phyloP scores from a whole-genome alignment of 164 flowering plant species.

The Tetracentron sinense region DNA sequence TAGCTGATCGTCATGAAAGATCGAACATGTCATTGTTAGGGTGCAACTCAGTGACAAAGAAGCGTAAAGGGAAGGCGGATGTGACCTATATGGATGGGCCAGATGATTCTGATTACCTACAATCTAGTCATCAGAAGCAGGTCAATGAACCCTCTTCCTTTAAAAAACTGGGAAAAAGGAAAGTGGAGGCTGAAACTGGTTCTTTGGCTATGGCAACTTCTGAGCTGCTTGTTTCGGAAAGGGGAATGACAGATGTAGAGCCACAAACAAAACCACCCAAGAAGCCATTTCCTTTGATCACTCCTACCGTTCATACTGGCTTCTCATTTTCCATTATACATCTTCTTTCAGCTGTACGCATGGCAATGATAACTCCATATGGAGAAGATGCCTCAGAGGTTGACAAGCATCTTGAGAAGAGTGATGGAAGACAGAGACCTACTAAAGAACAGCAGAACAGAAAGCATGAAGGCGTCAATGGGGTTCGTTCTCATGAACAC shows the following conservation, averaged over 20 bases:
- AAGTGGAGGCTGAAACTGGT: too few relatives aligned
- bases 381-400: conserved; percentile 49
- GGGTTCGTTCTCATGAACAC: conserved; percentile 26
- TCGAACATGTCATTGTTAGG: conserved; percentile 37
- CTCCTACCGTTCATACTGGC: conserved; percentile 94
- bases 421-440: conserved; percentile 16
- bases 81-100: too few relatives aligned
- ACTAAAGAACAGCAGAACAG: conserved; percentile 28
- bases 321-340: too few relatives aligned
- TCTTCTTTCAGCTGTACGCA: conserved; percentile 88
- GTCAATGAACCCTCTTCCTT: conserved; percentile 31
- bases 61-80: conserved; percentile 60
- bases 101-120: conserved; percentile 30
- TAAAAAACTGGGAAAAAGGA: conserved; percentile 54
- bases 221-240: conserved; percentile 32
- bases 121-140: conserved; percentile 28
- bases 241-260: conserved; percentile 47
- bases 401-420: conserved; percentile 33
- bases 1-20: conserved; percentile 30
- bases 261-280: conserved; percentile 55
- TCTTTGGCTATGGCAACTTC: conserved; percentile 29
- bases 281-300: conserved; percentile 68
- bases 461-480: conserved; percentile 35
- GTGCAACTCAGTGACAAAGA: conserved; percentile 49
- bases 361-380: conserved; percentile 69